Percentiles rank a stretch among this genome's conserved stretches.
phyloP scores from a whole-genome alignment of 441 rosid species.

The Flueggea neowawraea region DNA sequence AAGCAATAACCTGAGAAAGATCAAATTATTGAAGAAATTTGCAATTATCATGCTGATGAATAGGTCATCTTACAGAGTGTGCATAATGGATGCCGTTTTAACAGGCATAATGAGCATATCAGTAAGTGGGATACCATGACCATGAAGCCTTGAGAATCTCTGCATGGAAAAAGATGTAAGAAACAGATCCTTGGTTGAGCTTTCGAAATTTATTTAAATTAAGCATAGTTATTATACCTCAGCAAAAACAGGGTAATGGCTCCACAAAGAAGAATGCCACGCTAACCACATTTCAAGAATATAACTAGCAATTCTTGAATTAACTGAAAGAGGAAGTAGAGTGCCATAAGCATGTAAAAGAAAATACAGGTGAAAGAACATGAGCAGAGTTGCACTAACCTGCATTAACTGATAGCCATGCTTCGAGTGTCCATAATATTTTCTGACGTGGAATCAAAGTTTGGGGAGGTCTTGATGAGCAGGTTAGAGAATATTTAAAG shows the following conservation, averaged over 20 bases:
- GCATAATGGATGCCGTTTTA: slow-evolving; percentile 43
- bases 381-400: slow-evolving; percentile 30
- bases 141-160: slow-evolving; percentile 39
- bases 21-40: too few relatives aligned
- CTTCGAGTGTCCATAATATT: slow-evolving; percentile 80
- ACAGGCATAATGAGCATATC: slow-evolving; percentile 64
- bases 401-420: slow-evolving; percentile 53
- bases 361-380: slow-evolving; percentile 2
- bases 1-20: too few relatives aligned
- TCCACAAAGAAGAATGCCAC: slow-evolving; percentile 96
- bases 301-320: slow-evolving; percentile 52
- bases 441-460: slow-evolving; percentile 78
- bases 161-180: slow-evolving; percentile 30
- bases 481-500: slow-evolving; percentile 54
- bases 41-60: not conserved
- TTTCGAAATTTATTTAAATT: not conserved
- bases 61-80: slow-evolving; percentile 60
- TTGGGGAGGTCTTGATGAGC: slow-evolving; percentile 80
- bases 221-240: slow-evolving; percentile 38
- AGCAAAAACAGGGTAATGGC: slow-evolving; percentile 34
- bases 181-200: slow-evolving; percentile 12
- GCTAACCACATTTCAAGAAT: slow-evolving; percentile 94
- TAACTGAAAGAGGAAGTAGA: slow-evolving; percentile 40
- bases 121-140: slow-evolving; percentile 44
- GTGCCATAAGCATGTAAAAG: slow-evolving; percentile 10